A percentile compares a stretch with the other conserved stretches of the same genome.
These are phyloP conservation scores for Hawksworthiomyces lignivorus DNA, from an alignment of 2,329 filamentous ascomycete genomes.

Conservation along the genomic window DNA sequence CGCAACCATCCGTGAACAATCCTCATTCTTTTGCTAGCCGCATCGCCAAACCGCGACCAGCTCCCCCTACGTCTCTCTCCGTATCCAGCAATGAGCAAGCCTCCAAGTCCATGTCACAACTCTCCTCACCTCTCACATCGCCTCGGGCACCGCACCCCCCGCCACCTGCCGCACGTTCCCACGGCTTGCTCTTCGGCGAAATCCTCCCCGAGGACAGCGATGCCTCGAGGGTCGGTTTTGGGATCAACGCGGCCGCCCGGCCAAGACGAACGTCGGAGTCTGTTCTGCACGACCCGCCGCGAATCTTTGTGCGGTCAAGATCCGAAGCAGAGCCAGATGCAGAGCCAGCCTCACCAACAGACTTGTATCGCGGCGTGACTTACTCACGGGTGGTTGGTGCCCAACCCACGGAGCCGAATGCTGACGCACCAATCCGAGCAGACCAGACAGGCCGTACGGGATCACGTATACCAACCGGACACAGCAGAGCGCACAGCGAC, in stretches of 20 bases:
- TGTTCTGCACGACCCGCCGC: conserved; percentile 49
- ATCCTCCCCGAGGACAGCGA: conserved; percentile 54
- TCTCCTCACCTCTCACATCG: conserved; percentile 27
- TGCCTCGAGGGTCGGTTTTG: conserved; percentile 47
- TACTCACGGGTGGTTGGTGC: not conserved
- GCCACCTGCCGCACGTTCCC: conserved; percentile 24
- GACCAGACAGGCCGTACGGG: not conserved
- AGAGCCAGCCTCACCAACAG: conserved; percentile 57
- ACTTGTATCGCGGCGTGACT: conserved; percentile 48
- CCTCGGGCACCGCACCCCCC: conserved; percentile 14
- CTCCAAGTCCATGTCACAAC: conserved; percentile 37
- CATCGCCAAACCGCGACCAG: conserved; percentile 38
- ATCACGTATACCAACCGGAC: conserved; percentile 17
- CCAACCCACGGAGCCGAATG: not conserved
- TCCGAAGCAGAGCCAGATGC: conserved; percentile 47
- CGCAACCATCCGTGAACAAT: conserved; percentile 1
- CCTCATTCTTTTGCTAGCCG: conserved; percentile 36
- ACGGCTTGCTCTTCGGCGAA: conserved; percentile 66
- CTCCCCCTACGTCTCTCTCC: conserved; percentile 26
- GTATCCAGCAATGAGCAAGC: conserved; percentile 26
- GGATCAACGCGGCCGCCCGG: conserved; percentile 43
- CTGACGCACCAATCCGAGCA: not conserved
- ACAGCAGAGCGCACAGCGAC: conserved; percentile 54
- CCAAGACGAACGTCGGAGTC: conserved; percentile 64
- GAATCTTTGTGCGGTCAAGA: conserved; percentile 35